phyloP scores from a whole-genome alignment of 2,329 filamentous ascomycete genomes.

The Chaetomium sp. region DNA sequence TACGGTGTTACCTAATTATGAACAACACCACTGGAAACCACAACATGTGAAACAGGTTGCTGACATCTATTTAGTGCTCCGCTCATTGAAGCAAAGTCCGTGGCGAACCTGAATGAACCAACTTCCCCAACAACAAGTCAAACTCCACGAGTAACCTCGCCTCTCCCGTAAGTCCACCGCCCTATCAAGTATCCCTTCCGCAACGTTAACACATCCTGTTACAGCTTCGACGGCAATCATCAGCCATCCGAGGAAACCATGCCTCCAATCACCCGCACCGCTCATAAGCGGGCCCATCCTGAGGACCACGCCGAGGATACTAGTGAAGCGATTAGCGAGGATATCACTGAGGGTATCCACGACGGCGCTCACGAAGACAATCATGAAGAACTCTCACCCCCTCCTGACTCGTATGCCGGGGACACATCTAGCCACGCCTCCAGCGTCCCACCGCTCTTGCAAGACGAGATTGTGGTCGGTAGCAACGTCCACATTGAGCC shows the following conservation, averaged over 20 bases:
- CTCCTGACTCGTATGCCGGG: conserved; percentile 29
- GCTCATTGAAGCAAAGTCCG: no score
- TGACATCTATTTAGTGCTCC: no score
- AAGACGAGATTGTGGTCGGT: conserved; percentile 49
- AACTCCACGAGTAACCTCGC: no score
- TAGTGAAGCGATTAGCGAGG: background rate
- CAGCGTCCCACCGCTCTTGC: conserved; percentile 32
- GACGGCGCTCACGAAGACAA: conserved; percentile 29
- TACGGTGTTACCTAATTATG: no score
- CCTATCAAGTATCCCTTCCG: no score
- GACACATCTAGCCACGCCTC: conserved; percentile 35
- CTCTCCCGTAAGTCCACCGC: no score
- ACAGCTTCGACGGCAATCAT: background rate
- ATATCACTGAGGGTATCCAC: no score
- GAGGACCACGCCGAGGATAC: conserved; percentile 24
- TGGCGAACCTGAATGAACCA: no score
- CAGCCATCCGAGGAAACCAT: background rate
- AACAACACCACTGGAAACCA: no score
- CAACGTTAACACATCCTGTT: background rate
- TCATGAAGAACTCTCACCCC: conserved; percentile 41
- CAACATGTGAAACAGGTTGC: no score
- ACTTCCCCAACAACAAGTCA: no score
- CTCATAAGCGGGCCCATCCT: conserved; percentile 21
- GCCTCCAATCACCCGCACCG: background rate
- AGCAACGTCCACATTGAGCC: conserved; percentile 38